phyloP scores from a whole-genome alignment of 768 basidiomycete species.

The Amanita exitialis region DNA sequence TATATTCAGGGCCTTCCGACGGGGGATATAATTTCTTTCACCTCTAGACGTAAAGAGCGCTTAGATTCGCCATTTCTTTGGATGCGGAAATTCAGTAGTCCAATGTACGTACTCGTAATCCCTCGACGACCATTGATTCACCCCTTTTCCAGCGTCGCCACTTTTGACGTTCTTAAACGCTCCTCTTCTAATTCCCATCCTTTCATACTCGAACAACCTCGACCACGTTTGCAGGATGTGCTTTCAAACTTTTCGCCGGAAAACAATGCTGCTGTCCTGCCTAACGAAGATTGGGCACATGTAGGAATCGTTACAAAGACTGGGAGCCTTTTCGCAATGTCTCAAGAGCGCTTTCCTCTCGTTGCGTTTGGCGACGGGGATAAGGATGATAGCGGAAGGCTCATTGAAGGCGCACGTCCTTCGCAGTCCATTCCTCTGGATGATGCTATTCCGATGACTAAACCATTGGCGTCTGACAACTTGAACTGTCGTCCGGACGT shows the following conservation, averaged over 20 bases:
- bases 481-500: constrained; percentile 4
- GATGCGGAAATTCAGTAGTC: constrained; percentile 48
- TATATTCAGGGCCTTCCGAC: constrained; percentile 78
- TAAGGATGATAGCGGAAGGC: constrained; percentile 8
- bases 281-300: constrained; percentile 59
- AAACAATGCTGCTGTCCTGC: constrained; percentile 19
- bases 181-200: constrained; percentile 28
- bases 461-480: background rate
- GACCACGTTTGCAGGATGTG: constrained; percentile 63
- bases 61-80: constrained; percentile 39
- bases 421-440: background rate
- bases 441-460: background rate
- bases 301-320: constrained; percentile 70
- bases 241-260: constrained; percentile 44
- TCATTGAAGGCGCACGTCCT: constrained; percentile 15
- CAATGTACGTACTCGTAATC: constrained; percentile 42
- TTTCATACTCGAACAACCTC: constrained; percentile 83
- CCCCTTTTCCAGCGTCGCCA: constrained; percentile 50
- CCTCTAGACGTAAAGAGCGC: constrained; percentile 20
- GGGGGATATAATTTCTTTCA: constrained; percentile 74
- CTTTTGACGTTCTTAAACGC: constrained; percentile 64
- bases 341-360: constrained; percentile 70
- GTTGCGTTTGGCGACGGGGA: constrained; percentile 51
- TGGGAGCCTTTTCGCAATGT: constrained; percentile 78
- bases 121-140: background rate